Conservation (phyloP, 2,329 filamentous ascomycete species). For the Scopulariopsis brevicaulis region DNA sequence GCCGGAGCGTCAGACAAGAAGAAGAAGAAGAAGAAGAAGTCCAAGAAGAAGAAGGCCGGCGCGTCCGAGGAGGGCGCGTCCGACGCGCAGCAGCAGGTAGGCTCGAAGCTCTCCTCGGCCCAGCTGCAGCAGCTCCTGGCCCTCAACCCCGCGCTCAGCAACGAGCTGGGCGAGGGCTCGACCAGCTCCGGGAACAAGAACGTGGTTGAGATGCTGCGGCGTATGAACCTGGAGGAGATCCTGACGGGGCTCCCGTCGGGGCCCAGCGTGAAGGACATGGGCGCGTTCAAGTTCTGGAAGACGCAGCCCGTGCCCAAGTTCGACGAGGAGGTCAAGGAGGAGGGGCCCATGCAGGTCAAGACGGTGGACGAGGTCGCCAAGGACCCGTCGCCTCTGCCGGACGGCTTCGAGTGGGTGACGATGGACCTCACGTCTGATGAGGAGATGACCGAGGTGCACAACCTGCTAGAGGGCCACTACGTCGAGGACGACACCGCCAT, state of each 20-base stretch:
- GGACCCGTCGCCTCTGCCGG: conserved; percentile 61
- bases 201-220: conserved; percentile 43
- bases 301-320: conserved; percentile 93
- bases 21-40: conserved; percentile 50
- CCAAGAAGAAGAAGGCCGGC: conserved; percentile 51
- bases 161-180: conserved; percentile 32
- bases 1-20: conserved; percentile 12
- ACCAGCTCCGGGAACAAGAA: conserved; percentile 22
- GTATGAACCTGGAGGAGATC: conserved; percentile 57
- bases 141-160: conserved; percentile 61
- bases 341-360: conserved; percentile 77
- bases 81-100: conserved; percentile 33
- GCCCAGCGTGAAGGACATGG: conserved; percentile 92
- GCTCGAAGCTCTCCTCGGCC: conserved; percentile 40
- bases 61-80: conserved; percentile 25
- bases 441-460: conserved; percentile 82
- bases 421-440: conserved; percentile 72
- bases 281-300: conserved; percentile 95
- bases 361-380: conserved; percentile 69
- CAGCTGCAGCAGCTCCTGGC: conserved; percentile 56
- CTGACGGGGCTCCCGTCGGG: conserved; percentile 65
- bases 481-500: conserved; percentile 96
- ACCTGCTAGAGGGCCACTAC: conserved; percentile 85
- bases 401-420: conserved; percentile 89
- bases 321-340: conserved; percentile 46